A percentile compares a stretch with the other conserved stretches of the same genome.
phyloP scores from a whole-genome alignment of 306 rosid species.

The Albizia julibrissin region DNA sequence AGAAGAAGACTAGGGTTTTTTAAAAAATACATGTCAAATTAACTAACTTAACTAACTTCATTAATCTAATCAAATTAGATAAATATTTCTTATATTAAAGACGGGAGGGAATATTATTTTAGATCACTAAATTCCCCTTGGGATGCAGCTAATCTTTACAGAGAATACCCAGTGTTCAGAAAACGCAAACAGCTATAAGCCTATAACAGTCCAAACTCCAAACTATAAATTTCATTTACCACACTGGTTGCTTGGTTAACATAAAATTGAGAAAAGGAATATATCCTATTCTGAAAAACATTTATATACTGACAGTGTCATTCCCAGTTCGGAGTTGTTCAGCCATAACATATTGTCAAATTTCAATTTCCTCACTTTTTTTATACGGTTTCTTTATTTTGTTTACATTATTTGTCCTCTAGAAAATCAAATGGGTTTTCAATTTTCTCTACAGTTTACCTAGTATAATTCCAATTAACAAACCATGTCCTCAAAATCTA shows the following conservation, averaged over 20 bases:
- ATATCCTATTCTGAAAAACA: neutral
- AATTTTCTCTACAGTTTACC: neutral
- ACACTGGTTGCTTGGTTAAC: slow-evolving; percentile 9
- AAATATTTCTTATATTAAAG: no score
- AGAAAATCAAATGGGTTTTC: neutral
- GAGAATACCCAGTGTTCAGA: neutral
- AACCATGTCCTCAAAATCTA: neutral
- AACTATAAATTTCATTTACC: neutral
- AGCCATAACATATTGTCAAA: neutral
- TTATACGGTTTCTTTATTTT: neutral
- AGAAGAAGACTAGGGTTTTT: no score
- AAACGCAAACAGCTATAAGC: neutral
- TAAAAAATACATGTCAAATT: no score
- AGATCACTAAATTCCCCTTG: neutral
- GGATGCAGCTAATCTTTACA: neutral
- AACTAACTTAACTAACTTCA: no score
- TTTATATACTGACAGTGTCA: neutral
- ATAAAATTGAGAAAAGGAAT: slow-evolving; percentile 25
- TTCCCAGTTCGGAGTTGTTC: slow-evolving; percentile 10
- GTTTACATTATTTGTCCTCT: neutral
- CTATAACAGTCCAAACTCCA: neutral
- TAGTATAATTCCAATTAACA: neutral
- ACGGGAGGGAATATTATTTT: no score
- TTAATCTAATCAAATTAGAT: no score
- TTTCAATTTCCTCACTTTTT: neutral